Conservation (phyloP, 1,284 basidiomycete species). For the Neotropicomus parvogracilis region DNA sequence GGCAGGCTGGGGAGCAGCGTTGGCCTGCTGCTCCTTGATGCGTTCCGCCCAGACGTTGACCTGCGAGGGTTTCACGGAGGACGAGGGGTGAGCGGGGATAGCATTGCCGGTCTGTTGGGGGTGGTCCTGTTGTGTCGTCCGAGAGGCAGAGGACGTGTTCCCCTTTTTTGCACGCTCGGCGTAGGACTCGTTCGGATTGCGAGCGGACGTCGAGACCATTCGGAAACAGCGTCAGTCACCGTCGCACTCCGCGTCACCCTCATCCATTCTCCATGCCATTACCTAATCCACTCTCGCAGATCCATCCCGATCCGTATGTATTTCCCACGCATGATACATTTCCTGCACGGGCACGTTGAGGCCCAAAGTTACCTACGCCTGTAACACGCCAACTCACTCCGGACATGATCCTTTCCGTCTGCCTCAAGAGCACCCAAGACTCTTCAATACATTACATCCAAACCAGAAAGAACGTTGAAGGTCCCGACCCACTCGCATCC, state of each 20-base stretch:
- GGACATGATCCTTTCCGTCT: conserved; percentile 17
- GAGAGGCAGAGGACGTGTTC: conserved; percentile 8
- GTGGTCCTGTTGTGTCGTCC: conserved; percentile 1
- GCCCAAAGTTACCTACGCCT: too few relatives aligned
- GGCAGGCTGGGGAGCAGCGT: conserved; percentile 19
- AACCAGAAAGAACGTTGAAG: conserved; percentile 54
- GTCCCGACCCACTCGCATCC: conserved; percentile 50
- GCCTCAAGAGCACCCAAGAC: conserved; percentile 32
- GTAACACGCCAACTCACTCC: too few relatives aligned
- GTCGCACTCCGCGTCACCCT: conserved; percentile 29
- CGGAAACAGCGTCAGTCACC: conserved; percentile 22
- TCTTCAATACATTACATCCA: conserved; percentile 34
- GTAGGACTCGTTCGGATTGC: conserved; percentile 48
- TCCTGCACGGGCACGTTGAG: conserved; percentile 37
- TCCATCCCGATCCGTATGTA: conserved; percentile 38
- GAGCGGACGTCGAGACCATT: conserved; percentile 39
- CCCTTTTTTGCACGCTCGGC: conserved; percentile 58
- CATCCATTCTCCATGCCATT: conserved; percentile 6
- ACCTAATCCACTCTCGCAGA: conserved; percentile 20
- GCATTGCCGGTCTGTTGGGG: background rate
- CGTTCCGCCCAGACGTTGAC: conserved; percentile 31
- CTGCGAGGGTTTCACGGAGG: conserved; percentile 18
- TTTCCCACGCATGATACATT: conserved; percentile 21
- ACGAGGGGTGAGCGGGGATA: background rate
- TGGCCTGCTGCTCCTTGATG: conserved; percentile 29